Base-by-base conservation (phyloP, 192 early-diverging fungal genomes). In the Mortierella hygrophila region DNA sequence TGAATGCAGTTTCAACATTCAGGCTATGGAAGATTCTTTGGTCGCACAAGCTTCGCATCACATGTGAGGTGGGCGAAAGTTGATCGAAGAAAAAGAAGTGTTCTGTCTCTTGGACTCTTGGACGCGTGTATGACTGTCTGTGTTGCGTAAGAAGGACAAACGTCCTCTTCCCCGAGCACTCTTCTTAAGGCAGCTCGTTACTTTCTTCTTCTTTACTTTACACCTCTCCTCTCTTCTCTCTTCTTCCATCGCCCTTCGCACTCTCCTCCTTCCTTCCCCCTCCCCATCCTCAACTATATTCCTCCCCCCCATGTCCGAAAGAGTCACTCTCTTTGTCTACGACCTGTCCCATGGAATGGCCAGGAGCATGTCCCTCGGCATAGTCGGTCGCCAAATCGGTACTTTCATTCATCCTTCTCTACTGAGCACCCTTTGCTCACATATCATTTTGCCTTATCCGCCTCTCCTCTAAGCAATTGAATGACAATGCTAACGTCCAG, bases 301-400 rank as follows among this genome's bases (percentile, higher is more conserved):
- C 21, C 70, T 23, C 23, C 23, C 16, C 3, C 47, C 1, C 15
- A 86, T 86, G 84, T 40, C 84, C 5, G 77, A 75, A 37, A 76
- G 42, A 60, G 92, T 94, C 10, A 89, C 89, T 38, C 77, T 94
- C 35, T 92, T 88, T 71, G 87, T 94, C 15, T 95, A 95, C 75
- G 94, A 94, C 88, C 74, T 94, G 16, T 92, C 92, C 2, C 86
- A 88, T 41, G 96, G 97, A 70, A 94, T 98, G 93, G 97, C 97
- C 9, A 88, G 91, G 29, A 77, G 84, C 78, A 88, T 97, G 83
- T 95, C 94, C 3, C 21, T 89, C 65, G 85, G 89, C 26, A 84
- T 97, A 3, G 90, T 90, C 3, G 96, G 96, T 35, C 85, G 88
- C 15, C 94, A 95, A 77, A 92, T 97, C 60, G 91, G 91, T 92